Evolutionary conservation across 1,284 basidiomycete genomes (phyloP), one percentile per base, ranked within the genome.

Genomic region (Ceratobasidium papillatum): DNA sequence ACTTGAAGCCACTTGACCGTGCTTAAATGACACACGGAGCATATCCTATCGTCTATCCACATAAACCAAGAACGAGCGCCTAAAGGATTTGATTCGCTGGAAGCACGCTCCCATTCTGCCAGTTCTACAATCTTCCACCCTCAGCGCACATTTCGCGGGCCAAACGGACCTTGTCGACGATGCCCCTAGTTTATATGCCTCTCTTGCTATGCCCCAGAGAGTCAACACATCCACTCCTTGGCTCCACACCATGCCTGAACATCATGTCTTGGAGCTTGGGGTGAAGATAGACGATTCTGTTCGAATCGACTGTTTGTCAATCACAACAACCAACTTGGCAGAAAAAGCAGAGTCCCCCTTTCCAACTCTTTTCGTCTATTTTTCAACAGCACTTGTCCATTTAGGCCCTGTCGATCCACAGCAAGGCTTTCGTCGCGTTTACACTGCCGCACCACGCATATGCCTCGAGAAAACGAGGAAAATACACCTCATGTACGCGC

Each of bases 31-130:
- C 51, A 30, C n/a, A 3, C n/a, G 27, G 51, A 27, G 25, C 51
- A 52, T 27, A 9, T 11, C 17, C 27, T 52, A 17, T 27, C 51
- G 51, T 27, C 7, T 30, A 22, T 30, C 4, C 19, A 27, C 45
- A 52, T 22, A 52, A 52, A 52, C 51, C n/a, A 52, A 17, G 2
- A 52, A 52, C 51, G 51, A 19, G 51, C 51, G n/a, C 51, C 45
- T 47, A 17, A n/a, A 8, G 19, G 22, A 25, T 59, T 59, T 59
- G 56, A 59, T 59, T 36, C 5, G 56, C 56, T 65, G 43, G 43
- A 49, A 49, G 43, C 45, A 9, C 43, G 65, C 65, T 68, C 65
- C 65, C 51, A 68, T 68, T 68, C 32, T 68, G 65, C 63, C 43
- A 52, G 51, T 52, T 22, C 19, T 4, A n/a, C n/a, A 22, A 65